Conservation (phyloP, 164 flowering plant species). For the Vitis riparia region DNA sequence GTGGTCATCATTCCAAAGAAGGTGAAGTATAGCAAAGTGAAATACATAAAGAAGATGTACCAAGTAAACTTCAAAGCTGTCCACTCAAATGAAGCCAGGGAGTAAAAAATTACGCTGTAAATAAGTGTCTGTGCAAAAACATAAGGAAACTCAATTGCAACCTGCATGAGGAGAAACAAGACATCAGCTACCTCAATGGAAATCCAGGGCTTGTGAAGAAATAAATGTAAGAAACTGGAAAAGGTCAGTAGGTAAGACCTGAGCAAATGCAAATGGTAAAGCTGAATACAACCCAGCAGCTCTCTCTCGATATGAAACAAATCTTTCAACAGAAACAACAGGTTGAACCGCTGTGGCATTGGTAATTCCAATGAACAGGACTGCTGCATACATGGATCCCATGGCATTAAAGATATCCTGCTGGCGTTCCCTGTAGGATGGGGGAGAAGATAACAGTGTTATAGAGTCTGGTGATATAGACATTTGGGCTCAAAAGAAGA, state of each 20-base stretch:
- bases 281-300: conserved; percentile 98
- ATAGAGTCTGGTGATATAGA: background rate
- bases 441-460: background rate
- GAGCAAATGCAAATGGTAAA: conserved; percentile 93
- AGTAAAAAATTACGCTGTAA: conserved; percentile 77
- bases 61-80: conserved; percentile 57
- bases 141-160: conserved; percentile 92
- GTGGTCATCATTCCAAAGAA: conserved; percentile 98
- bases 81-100: conserved; percentile 94
- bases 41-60: conserved; percentile 88
- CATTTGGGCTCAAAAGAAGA: too few species aligned
- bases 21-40: conserved; percentile 91
- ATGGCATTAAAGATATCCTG: conserved; percentile 88
- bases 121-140: conserved; percentile 78
- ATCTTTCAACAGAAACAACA: conserved; percentile 93
- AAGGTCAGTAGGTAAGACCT: conserved; percentile 40
- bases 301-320: conserved; percentile 94
- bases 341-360: conserved; percentile 92
- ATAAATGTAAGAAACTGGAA: background rate
- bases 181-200: background rate
- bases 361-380: conserved; percentile 86
- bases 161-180: conserved; percentile 44
- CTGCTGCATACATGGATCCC: conserved; percentile 97
- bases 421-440: conserved; percentile 61
- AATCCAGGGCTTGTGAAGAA: background rate